Evolutionary conservation across 2,329 filamentous ascomycete genomes (phyloP).

Genomic region (Pleurostoma richardsiae): DNA sequence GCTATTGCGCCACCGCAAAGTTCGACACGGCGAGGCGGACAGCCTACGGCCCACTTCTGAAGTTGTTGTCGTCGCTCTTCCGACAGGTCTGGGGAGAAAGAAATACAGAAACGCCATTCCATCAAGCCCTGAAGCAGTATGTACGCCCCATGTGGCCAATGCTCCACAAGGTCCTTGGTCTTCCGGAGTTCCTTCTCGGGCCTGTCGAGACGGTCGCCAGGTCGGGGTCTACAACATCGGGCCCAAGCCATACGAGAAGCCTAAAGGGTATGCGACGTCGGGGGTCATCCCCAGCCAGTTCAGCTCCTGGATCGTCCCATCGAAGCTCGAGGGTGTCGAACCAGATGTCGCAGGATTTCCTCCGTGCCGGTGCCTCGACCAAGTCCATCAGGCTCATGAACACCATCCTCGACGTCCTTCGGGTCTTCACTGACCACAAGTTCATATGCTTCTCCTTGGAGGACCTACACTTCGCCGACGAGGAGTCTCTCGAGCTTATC

Average conservation of each 20-base stretch:
- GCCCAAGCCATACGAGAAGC: slow-evolving; percentile 21
- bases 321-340: slow-evolving; percentile 31
- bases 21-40: slow-evolving; percentile 58
- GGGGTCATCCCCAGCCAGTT: slow-evolving; percentile 40
- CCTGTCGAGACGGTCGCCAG: slow-evolving; percentile 32
- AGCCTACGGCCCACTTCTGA: slow-evolving; percentile 59
- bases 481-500: slow-evolving; percentile 80
- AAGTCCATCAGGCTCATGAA: slow-evolving; percentile 76
- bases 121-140: slow-evolving; percentile 56
- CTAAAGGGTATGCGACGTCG: slow-evolving; percentile 29
- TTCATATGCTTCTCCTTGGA: slow-evolving; percentile 87
- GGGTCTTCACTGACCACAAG: slow-evolving; percentile 75
- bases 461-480: slow-evolving; percentile 85
- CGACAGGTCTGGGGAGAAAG: slow-evolving; percentile 64
- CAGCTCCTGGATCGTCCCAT: slow-evolving; percentile 27
- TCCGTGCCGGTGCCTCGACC: slow-evolving; percentile 52
- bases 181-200: slow-evolving; percentile 66
- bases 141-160: slow-evolving; percentile 60
- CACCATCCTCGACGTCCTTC: slow-evolving; percentile 79
- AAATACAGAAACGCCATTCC: slow-evolving; percentile 60
- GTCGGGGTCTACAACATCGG: slow-evolving; percentile 28
- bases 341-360: slow-evolving; percentile 54
- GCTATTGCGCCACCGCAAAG: slow-evolving; percentile 62
- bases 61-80: slow-evolving; percentile 61
- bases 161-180: slow-evolving; percentile 54